Base-by-base conservation (phyloP, 495 filamentous ascomycete genomes). In the Neurospora sp. region DNA sequence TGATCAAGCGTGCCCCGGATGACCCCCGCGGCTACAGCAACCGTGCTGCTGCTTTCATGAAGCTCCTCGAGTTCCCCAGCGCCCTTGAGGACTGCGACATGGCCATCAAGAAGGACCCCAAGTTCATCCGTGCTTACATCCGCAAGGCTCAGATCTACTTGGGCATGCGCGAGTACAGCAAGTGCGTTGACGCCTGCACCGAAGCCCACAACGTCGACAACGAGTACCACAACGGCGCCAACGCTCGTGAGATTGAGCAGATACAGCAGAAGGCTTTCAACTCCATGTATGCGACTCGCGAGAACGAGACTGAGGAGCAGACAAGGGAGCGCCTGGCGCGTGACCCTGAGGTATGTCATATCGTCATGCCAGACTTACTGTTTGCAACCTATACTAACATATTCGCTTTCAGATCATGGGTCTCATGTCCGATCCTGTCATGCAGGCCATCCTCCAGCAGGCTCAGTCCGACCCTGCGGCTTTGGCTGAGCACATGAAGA, bases 21-120 rank as follows among this genome's bases (percentile, higher is more conserved):
- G 96, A 99, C 79, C 92, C 96, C 40, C 91, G 96, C 73, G 96
- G 96, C 31, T 99, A 95, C 85, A 93, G 91, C 79, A 99, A 99
- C 86, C 94, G 96, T 77, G 96, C 96, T 17, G 96, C 96, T 3
- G 96, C 96, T 40, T 92, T 98, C 76, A 92, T 97, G 82, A 99
- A 99, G 85, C 86, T 99, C 27, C 90, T 98, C 82, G 90, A 93
- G 39, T 98, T 99, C 86, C 96, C 96, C 16, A 90, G 90, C 75
- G 96, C 96, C 1, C 91, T 98, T 65, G 88, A 92, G 69, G 96
- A 99, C 85, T 98, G 96, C 79, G 92, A 98, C 82, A 83, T 87
- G 79, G 96, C 96, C 41, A 94, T 96, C 81, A 90, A 91, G 87
- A 92, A 90, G 70, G 96, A 99, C 78, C 87, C 91, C 72, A 93